Evolutionary conservation across 495 filamentous ascomycete species (phyloP).

Genomic region (Talaromyces liani): DNA sequence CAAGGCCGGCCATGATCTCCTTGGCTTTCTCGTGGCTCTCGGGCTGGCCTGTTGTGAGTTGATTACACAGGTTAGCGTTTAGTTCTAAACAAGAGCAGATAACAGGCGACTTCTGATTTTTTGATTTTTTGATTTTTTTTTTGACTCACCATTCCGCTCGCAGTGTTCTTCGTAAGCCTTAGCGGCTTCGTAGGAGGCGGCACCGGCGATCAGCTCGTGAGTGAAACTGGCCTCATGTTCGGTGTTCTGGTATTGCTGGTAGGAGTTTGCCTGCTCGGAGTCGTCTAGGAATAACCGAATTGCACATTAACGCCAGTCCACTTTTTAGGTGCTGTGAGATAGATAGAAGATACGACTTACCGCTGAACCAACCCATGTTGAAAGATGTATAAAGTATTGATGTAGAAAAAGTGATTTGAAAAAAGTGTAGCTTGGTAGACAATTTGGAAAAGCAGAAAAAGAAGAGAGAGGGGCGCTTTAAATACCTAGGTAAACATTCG

Average conservation of each 20-base stretch:
- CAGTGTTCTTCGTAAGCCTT: slow-evolving; percentile 63
- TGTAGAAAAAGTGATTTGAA: not conserved
- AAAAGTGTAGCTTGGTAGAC: not conserved
- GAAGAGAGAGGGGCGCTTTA: not conserved
- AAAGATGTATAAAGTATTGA: not conserved
- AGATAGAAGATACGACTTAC: slow-evolving; percentile 7
- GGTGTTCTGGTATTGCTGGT: slow-evolving; percentile 42
- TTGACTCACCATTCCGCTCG: slow-evolving; percentile 47
- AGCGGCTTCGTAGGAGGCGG: slow-evolving; percentile 65
- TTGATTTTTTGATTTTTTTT: too few relatives aligned
- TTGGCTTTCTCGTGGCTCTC: slow-evolving; percentile 62
- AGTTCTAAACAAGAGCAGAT: not conserved
- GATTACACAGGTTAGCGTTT: not conserved
- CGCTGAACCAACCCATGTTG: slow-evolving; percentile 20
- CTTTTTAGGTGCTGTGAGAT: not conserved
- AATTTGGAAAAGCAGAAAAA: not conserved
- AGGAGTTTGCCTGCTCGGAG: slow-evolving; percentile 25
- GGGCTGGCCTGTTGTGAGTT: slow-evolving; percentile 42
- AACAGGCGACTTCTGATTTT: not conserved
- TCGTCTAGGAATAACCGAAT: slow-evolving; percentile 14
- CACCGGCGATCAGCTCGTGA: slow-evolving; percentile 65
- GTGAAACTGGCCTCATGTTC: slow-evolving; percentile 48
- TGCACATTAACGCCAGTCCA: not conserved
- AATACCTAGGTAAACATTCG: not conserved
- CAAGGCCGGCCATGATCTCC: slow-evolving; percentile 61